Evolutionary conservation across 2,329 filamentous ascomycete species (phyloP).

Genomic region (Talaromyces sp.): DNA sequence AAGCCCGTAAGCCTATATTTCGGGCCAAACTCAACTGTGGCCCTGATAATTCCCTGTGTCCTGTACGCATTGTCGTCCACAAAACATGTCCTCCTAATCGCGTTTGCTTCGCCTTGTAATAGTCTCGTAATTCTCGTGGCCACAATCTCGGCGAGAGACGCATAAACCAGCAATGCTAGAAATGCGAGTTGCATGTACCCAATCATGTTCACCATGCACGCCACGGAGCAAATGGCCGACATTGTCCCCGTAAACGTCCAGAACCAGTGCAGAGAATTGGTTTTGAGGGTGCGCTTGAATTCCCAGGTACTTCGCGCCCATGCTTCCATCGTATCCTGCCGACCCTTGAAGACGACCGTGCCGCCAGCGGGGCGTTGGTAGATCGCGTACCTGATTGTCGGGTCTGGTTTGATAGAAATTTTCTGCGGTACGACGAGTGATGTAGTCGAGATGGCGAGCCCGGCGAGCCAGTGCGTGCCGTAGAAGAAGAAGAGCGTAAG

Average conservation of each 20-base stretch:
- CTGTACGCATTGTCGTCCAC: slow-evolving; percentile 20
- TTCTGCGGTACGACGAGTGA: slow-evolving; percentile 23
- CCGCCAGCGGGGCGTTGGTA: slow-evolving; percentile 32
- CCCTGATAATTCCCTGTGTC: slow-evolving; percentile 22
- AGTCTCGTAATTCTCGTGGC: slow-evolving; percentile 28
- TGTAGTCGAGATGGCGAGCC: slow-evolving; percentile 25
- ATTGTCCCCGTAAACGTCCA: slow-evolving; percentile 29
- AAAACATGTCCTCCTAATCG: slow-evolving; percentile 5
- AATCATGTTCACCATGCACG: slow-evolving; percentile 36
- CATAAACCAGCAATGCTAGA: slow-evolving; percentile 27
- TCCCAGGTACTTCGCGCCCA: slow-evolving; percentile 33
- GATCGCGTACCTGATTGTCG: slow-evolving; percentile 26
- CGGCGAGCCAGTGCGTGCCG: slow-evolving; percentile 28
- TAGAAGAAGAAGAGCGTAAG: slow-evolving; percentile 30
- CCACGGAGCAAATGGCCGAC: slow-evolving; percentile 29
- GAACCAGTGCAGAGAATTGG: slow-evolving; percentile 28
- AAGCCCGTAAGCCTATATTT: slow-evolving; percentile 22
- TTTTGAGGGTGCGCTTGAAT: slow-evolving; percentile 22
- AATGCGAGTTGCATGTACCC: slow-evolving; percentile 31
- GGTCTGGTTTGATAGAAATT: slow-evolving; percentile 19
- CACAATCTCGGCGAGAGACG: slow-evolving; percentile 29
- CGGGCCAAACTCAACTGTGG: slow-evolving; percentile 21
- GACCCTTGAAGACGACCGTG: slow-evolving; percentile 33
- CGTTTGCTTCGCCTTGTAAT: slow-evolving; percentile 24
- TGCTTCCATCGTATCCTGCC: slow-evolving; percentile 27